These are phyloP conservation scores for Paxillus involutus DNA, from an alignment of 768 basidiomycete genomes.

Conservation along the genomic window DNA sequence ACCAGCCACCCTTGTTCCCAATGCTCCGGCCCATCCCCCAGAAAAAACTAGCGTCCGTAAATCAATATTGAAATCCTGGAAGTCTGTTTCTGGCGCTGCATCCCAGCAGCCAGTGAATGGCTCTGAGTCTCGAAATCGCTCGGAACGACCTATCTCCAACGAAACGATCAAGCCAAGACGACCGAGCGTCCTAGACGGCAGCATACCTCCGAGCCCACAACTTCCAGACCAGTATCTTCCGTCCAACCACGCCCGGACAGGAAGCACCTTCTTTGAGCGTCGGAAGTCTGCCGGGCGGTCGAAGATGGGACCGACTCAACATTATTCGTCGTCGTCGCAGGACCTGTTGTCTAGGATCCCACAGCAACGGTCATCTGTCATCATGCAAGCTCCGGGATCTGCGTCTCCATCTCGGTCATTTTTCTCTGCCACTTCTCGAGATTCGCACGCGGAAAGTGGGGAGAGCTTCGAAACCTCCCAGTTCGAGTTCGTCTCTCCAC, in stretches of 20 bases:
- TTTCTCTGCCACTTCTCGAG: slow-evolving; percentile 21
- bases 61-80: slow-evolving; percentile 72
- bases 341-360: slow-evolving; percentile 22
- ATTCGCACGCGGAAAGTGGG: slow-evolving; percentile 34
- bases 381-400: slow-evolving; percentile 18
- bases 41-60: slow-evolving; percentile 54
- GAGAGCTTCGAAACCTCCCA: slow-evolving; percentile 64
- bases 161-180: slow-evolving; percentile 40
- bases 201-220: slow-evolving; percentile 62
- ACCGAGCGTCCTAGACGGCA: slow-evolving; percentile 46
- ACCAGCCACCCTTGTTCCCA: slow-evolving; percentile 13
- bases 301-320: slow-evolving; percentile 18
- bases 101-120: slow-evolving; percentile 28
- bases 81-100: slow-evolving; percentile 41
- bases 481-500: slow-evolving; percentile 63
- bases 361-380: slow-evolving; percentile 11
- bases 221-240: slow-evolving; percentile 52
- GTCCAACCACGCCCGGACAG: slow-evolving; percentile 32
- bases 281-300: slow-evolving; percentile 18
- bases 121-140: slow-evolving; percentile 36
- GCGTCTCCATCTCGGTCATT: slow-evolving; percentile 30
- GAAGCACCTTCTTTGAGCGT: slow-evolving; percentile 31
- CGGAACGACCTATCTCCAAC: slow-evolving; percentile 37
- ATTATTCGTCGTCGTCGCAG: slow-evolving; percentile 30
- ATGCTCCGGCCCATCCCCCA: slow-evolving; percentile 34